Percentiles rank a stretch among this genome's conserved stretches.
Evolutionary conservation across 345 rosid genomes (phyloP).

Genomic region (Raphanus raphanistrum): DNA sequence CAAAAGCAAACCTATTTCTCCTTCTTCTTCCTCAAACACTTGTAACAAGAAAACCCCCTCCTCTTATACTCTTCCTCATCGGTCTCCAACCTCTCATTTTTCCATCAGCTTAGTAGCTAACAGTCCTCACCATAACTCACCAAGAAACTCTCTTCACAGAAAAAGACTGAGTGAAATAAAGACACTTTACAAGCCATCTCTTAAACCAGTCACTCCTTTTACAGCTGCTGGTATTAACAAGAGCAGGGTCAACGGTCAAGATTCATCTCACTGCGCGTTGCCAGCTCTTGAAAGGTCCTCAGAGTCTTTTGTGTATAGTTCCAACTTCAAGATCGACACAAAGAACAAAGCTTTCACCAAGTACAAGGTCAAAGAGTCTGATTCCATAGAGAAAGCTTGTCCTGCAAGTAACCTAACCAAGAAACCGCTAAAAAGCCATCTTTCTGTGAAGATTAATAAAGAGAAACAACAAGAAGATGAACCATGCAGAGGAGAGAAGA

Average conservation of each 20-base stretch:
- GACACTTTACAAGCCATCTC: constrained; percentile 53
- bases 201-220: constrained; percentile 41
- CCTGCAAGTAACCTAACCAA: constrained; percentile 22
- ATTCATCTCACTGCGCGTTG: constrained; percentile 36
- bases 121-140: constrained; percentile 43
- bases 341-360: constrained; percentile 24
- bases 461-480: constrained; percentile 15
- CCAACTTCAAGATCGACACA: constrained; percentile 52
- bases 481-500: constrained; percentile 2
- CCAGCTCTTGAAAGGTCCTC: constrained; percentile 47
- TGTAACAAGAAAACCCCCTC: constrained; percentile 25
- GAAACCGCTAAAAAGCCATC: constrained; percentile 10
- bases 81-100: constrained; percentile 29
- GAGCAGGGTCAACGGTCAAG: constrained; percentile 24
- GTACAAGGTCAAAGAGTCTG: constrained; percentile 35
- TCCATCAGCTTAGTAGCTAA: constrained; percentile 37
- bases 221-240: constrained; percentile 7
- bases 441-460: constrained; percentile 23
- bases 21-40: constrained; percentile 19
- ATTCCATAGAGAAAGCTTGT: constrained; percentile 29
- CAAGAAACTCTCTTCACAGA: constrained; percentile 43
- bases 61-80: constrained; percentile 27
- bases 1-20: constrained; percentile 19
- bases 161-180: constrained; percentile 42
- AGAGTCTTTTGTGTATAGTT: constrained; percentile 34